A percentile compares a stretch with the other conserved stretches of the same genome.
phyloP scores from a whole-genome alignment of 2,329 filamentous ascomycete species.

The Xylaria sp. region DNA sequence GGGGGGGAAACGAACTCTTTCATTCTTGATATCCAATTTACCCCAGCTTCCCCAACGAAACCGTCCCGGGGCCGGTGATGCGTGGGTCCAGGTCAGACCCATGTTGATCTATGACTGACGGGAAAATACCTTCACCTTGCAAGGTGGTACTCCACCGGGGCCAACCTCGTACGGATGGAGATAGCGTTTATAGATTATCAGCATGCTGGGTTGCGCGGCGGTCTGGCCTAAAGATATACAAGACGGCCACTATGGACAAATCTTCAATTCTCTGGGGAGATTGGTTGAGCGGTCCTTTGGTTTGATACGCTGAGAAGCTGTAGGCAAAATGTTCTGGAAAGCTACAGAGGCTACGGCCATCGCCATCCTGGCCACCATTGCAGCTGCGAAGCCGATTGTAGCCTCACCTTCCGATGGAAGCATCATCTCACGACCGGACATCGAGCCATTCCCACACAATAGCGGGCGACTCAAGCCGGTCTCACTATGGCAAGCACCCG shows the following conservation, averaged over 20 bases:
- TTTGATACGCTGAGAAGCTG: neutral
- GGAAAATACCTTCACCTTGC: constrained; percentile 33
- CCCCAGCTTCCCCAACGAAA: constrained; percentile 35
- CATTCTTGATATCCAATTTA: constrained; percentile 13
- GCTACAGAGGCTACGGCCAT: constrained; percentile 13
- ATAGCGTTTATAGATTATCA: neutral
- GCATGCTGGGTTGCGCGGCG: neutral
- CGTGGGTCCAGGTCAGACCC: neutral
- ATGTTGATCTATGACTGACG: constrained; percentile 36
- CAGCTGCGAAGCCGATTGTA: constrained; percentile 13
- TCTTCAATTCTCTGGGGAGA: neutral
- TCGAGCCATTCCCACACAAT: constrained; percentile 37
- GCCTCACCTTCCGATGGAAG: constrained; percentile 6
- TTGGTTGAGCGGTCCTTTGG: neutral
- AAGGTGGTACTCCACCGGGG: neutral
- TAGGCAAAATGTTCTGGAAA: constrained; percentile 24
- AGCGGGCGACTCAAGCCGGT: constrained; percentile 32
- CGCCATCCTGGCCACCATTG: constrained; percentile 20
- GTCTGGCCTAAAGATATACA: constrained; percentile 6
- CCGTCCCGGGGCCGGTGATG: neutral
- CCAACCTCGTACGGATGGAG: neutral
- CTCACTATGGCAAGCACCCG: too few species aligned
- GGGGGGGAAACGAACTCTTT: constrained; percentile 12
- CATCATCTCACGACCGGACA: constrained; percentile 33
- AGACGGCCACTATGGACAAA: neutral